Percentiles rank a stretch among this genome's conserved stretches.
Evolutionary conservation across 768 basidiomycete species (phyloP).

Genomic region (Infundibulicybe gibba): DNA sequence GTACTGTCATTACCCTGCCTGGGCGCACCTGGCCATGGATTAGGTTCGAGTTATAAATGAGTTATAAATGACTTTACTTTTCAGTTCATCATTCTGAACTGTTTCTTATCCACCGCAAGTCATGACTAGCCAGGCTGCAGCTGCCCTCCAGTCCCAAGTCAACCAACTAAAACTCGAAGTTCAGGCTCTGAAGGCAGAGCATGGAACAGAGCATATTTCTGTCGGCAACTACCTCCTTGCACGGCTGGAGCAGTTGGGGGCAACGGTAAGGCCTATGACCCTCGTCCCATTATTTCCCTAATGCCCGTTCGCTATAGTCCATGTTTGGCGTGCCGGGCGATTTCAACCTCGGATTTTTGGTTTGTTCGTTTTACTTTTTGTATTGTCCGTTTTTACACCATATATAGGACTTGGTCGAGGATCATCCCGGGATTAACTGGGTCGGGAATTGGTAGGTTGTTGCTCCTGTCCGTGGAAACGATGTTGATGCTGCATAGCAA

Average conservation of each 20-base stretch:
- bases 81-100: too few species aligned
- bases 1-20: too few species aligned
- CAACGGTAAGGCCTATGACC: slow-evolving; percentile 38
- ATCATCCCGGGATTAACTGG: slow-evolving; percentile 76
- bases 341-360: slow-evolving; percentile 72
- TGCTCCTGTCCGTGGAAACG: slow-evolving; percentile 53
- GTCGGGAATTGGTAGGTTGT: slow-evolving; percentile 72
- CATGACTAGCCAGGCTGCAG: too few species aligned
- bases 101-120: too few species aligned
- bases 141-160: slow-evolving; percentile 39
- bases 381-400: not conserved
- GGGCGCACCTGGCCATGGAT: too few species aligned
- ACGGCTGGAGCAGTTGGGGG: slow-evolving; percentile 60
- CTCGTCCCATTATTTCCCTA: too few species aligned
- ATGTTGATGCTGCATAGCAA: slow-evolving; percentile 77
- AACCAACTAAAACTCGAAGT: slow-evolving; percentile 44
- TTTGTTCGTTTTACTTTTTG: slow-evolving; percentile 14
- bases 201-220: slow-evolving; percentile 37
- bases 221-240: slow-evolving; percentile 60
- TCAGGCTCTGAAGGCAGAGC: slow-evolving; percentile 28
- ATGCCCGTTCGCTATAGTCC: slow-evolving; percentile 35
- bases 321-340: slow-evolving; percentile 90
- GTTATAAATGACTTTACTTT: too few species aligned
- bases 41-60: too few species aligned
- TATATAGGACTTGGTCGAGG: slow-evolving; percentile 75